Percentiles rank a stretch among this genome's conserved stretches.
Conservation (phyloP, 73 alveolate genomes). For the Paramecium pentaurelia region DNA sequence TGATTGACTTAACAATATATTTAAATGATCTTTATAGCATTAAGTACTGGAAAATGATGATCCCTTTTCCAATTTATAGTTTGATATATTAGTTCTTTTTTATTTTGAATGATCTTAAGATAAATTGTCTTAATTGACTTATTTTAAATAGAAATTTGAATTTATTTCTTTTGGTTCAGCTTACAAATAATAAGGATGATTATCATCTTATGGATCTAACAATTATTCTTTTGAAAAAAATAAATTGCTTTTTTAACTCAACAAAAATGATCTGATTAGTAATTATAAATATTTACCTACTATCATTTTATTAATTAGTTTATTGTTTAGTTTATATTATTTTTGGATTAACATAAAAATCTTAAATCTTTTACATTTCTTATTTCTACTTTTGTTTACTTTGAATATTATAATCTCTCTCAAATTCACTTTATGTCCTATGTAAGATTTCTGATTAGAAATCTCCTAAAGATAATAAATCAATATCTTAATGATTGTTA, state of each 20-base stretch:
- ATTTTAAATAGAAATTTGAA: neutral
- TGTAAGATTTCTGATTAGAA: neutral
- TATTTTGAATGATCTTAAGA: neutral
- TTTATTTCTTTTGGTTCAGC: neutral
- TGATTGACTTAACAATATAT: neutral
- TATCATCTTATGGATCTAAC: neutral
- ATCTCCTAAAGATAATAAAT: neutral
- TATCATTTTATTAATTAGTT: neutral
- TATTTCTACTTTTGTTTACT: neutral
- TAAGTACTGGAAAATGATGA: neutral
- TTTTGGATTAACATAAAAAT: neutral
- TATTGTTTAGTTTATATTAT: neutral
- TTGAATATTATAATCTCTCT: neutral
- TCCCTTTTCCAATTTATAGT: neutral
- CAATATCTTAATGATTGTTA: neutral
- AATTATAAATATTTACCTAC: neutral
- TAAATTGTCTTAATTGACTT: neutral
- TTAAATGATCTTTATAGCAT: neutral
- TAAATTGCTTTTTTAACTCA: neutral
- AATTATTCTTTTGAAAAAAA: neutral
- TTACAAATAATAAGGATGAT: neutral
- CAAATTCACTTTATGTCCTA: neutral
- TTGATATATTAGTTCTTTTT: neutral
- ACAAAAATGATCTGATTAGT: neutral
- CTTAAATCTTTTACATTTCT: neutral